A percentile compares a stretch with the other conserved stretches of the same genome.
Evolutionary conservation across 352 stramenopile genomes (phyloP).

Genomic region (Phytophthora citricola): DNA sequence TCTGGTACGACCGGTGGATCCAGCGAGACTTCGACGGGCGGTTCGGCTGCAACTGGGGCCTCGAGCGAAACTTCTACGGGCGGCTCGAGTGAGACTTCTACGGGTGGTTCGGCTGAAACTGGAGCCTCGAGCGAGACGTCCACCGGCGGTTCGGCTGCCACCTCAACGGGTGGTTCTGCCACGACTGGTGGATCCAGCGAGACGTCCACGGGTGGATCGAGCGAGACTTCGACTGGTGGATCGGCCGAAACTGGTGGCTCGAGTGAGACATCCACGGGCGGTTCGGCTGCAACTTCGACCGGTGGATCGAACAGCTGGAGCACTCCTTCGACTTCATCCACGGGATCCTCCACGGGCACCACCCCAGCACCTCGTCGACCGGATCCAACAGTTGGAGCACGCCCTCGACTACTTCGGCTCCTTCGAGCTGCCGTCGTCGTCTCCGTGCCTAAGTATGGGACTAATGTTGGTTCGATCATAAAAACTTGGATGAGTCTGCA

Average conservation of each 20-base stretch:
- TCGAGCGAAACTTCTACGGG: constrained; percentile 9
- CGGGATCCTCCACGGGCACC: constrained; percentile 1
- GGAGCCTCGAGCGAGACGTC: constrained; percentile 14
- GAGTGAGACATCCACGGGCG: not conserved
- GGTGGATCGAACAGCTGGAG: constrained; percentile 28
- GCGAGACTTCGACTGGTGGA: constrained; percentile 11
- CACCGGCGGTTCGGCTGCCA: constrained; percentile 5
- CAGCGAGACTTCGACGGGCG: constrained; percentile 2
- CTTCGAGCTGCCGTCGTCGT: constrained; percentile 28
- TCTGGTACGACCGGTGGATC: constrained; percentile 11
- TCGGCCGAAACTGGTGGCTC: constrained; percentile 2
- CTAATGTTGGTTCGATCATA: constrained; percentile 7
- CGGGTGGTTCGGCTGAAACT: constrained; percentile 3
- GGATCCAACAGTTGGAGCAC: constrained; percentile 30
- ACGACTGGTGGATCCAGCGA: constrained; percentile 6
- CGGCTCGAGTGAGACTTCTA: constrained; percentile 8
- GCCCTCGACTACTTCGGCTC: constrained; percentile 20
- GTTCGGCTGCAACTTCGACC: constrained; percentile 6
- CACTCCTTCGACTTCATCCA: constrained; percentile 19
- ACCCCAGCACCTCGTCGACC: not conserved
- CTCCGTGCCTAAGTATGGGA: constrained; percentile 27
- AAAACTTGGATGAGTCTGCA: constrained; percentile 5
- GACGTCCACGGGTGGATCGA: constrained; percentile 1
- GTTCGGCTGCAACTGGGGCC: constrained; percentile 7
- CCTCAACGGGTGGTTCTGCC: no score